Conservation (phyloP, 805 yeast species). For the Lipomyces yamadae region DNA sequence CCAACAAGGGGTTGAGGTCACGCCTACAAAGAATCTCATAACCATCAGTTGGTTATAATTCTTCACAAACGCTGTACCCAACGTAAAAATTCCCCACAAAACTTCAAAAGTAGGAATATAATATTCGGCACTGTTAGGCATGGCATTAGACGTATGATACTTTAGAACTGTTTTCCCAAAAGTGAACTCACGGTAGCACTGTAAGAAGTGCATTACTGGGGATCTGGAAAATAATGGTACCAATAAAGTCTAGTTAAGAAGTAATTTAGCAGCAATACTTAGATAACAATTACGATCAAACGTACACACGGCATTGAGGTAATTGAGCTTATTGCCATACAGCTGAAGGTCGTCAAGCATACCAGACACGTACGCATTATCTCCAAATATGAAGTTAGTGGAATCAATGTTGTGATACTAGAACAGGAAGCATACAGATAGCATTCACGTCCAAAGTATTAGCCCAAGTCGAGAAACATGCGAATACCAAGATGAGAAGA, state of each 20-base stretch:
- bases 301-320: conserved; percentile 38
- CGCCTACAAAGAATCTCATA: conserved; percentile 68
- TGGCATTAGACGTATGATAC: background rate
- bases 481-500: conserved; percentile 30
- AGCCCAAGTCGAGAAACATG: conserved; percentile 35
- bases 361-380: conserved; percentile 54
- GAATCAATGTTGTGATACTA: background rate
- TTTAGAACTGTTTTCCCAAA: background rate
- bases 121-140: conserved; percentile 40
- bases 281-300: conserved; percentile 40
- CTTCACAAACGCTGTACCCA: conserved; percentile 57
- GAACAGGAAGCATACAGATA: conserved; percentile 17
- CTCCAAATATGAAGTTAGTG: conserved; percentile 5
- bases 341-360: conserved; percentile 45
- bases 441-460: conserved; percentile 34
- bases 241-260: conserved; percentile 25
- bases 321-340: conserved; percentile 41
- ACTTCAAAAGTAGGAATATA: conserved; percentile 61
- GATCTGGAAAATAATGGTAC: conserved; percentile 42
- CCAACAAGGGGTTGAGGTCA: conserved; percentile 69
- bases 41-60: conserved; percentile 56
- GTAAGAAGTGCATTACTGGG: conserved; percentile 46
- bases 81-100: conserved; percentile 70
- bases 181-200: conserved; percentile 34
- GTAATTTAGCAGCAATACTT: background rate